Base-by-base conservation (phyloP, 768 basidiomycete species). In the Agaricus subrufescens region DNA sequence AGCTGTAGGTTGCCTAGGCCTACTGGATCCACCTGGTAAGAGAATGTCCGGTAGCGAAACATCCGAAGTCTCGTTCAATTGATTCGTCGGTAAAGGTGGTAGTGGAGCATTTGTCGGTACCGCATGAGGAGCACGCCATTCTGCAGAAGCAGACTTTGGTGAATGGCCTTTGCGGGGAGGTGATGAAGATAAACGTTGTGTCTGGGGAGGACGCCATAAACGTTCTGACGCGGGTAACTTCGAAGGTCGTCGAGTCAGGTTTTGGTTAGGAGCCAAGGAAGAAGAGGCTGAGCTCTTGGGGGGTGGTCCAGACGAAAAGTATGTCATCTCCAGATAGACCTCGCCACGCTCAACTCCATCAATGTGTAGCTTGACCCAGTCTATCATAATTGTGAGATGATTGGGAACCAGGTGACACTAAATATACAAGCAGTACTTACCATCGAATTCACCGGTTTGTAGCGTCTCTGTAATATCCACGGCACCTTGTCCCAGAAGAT, bases 301-400 rank as follows among this genome's bases (percentile, higher is more conserved):
- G n/a, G 78, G 74, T 7, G 85, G 83, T 3, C 77, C 80, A 53
- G 87, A 84, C 3, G 92, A 81, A 69, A 84, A 98, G 74, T 85
- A 98, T 1, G 95, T 98, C 84, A 97, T 88, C 69, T 98, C 95
- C 14, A 97, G 78, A 66, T 91, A 97, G 9, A 96, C 61, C 52
- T 97, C 91, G 5, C 95, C 95, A 25, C 90, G 84, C 51, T 83
- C 75, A 7, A 83, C 79, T 2, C 83, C 85, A 46, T 70, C 63
- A 38, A 71, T 58, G 34, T 68, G 63, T 15, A 74, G 61, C 34
- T 63, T 60, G 2, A 76, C 67, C 73, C 73, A 75, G 46, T 75
- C 71, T 71, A 54, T 37, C 57, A 30, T 31, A 25, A 25, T 52
- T 11, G n/a, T 39, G 3, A 14, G 15, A 38, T n/a, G 12, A 25